Percentiles rank a stretch among this genome's conserved stretches.
Conservation (phyloP, 805 yeast genomes). For the Zygoascus biomembranicola region DNA sequence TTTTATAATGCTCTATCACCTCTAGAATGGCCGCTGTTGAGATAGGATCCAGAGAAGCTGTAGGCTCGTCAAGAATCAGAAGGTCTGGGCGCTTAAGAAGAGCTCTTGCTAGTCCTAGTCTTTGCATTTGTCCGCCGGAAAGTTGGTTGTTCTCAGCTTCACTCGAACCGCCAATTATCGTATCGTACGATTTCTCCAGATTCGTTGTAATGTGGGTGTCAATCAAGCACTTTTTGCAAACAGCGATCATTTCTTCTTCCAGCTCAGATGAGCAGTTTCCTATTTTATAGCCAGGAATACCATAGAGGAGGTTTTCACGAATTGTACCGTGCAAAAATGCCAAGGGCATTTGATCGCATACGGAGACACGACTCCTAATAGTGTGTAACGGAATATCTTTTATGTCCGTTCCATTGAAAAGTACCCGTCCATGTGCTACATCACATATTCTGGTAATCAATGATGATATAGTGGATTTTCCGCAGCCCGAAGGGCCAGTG, state of each 20-base stretch:
- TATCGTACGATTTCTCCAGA: conserved; percentile 51
- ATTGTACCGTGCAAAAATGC: conserved; percentile 66
- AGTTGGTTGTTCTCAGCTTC: conserved; percentile 34
- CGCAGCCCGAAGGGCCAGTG: conserved; percentile 84
- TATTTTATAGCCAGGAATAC: conserved; percentile 1
- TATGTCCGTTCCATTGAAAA: conserved; percentile 42
- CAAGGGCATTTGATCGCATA: conserved; percentile 69
- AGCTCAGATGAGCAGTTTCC: not conserved
- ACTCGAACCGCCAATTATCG: conserved; percentile 45
- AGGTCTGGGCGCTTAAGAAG: conserved; percentile 59
- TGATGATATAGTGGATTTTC: conserved; percentile 71
- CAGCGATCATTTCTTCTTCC: conserved; percentile 28
- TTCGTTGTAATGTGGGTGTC: conserved; percentile 41
- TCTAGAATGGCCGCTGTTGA: conserved; percentile 45
- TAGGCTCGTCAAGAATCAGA: conserved; percentile 73
- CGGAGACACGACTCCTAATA: conserved; percentile 47
- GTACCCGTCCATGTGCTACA: conserved; percentile 33
- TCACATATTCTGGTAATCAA: conserved; percentile 49
- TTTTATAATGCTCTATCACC: conserved; percentile 35
- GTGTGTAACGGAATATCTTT: conserved; percentile 36
- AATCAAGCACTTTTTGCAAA: conserved; percentile 40
- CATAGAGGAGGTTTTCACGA: conserved; percentile 62
- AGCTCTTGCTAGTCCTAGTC: conserved; percentile 80
- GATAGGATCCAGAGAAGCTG: conserved; percentile 73
- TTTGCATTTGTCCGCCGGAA: conserved; percentile 89